phyloP scores from a whole-genome alignment of 192 early-diverging fungal genomes.

The Dissophora ornata region DNA sequence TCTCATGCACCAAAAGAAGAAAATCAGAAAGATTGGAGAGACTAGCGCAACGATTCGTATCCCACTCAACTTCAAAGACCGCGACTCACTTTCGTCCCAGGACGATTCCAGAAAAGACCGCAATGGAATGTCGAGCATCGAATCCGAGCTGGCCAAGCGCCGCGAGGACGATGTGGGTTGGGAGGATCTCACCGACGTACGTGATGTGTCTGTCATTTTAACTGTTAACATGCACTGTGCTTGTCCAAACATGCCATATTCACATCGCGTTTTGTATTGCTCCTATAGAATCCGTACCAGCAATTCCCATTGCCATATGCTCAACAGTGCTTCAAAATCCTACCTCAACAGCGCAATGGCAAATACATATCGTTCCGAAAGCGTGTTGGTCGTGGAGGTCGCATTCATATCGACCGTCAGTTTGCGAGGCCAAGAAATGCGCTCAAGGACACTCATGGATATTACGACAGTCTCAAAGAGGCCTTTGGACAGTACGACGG shows the following conservation, averaged over 20 bases:
- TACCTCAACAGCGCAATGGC: conserved; percentile 27
- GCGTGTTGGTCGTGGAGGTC: conserved; percentile 83
- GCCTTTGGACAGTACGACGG: conserved; percentile 35
- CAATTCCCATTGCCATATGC: conserved; percentile 55
- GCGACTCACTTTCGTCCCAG: conserved; percentile 52
- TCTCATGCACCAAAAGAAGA: conserved; percentile 44
- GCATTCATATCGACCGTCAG: conserved; percentile 78
- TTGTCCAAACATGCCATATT: no score
- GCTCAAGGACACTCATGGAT: conserved; percentile 19
- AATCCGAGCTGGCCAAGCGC: conserved; percentile 66
- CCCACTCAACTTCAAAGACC: conserved; percentile 63
- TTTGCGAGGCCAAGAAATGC: conserved; percentile 21
- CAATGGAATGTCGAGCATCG: conserved; percentile 60
- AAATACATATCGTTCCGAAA: conserved; percentile 60
- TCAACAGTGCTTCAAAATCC: conserved; percentile 48
- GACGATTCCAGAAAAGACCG: conserved; percentile 53
- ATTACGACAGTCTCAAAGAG: conserved; percentile 20
- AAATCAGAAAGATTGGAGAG: conserved; percentile 46
- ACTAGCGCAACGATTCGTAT: conserved; percentile 70
- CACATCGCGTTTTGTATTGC: not conserved
- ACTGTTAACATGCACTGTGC: no score
- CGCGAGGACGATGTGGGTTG: conserved; percentile 71
- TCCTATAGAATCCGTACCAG: conserved; percentile 60
- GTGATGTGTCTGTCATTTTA: conserved; percentile 9
- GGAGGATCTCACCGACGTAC: conserved; percentile 79